Evolutionary conservation across 768 basidiomycete genomes (phyloP), one percentile per base, ranked within the genome.

Genomic region (Russula sp.): DNA sequence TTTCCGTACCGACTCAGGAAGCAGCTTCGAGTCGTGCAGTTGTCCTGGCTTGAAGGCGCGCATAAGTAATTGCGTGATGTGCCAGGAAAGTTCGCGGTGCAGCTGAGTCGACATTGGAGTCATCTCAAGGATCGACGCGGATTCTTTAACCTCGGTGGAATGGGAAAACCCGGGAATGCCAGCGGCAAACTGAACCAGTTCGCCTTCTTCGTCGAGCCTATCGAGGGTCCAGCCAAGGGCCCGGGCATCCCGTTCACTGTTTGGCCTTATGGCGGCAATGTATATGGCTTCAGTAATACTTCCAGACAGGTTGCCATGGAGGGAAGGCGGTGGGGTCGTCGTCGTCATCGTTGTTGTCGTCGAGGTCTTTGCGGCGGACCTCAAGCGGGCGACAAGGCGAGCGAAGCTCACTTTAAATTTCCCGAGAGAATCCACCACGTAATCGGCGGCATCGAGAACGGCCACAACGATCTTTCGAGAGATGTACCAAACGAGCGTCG

Each of bases 181-280:
- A 1, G 51, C 57, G 32, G 36, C 22, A 28, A 64, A 64, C 34
- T 24, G 20, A 18, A 30, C 57, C 20, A 64, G 24, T 20, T 64
- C 57, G 6, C 58, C 28, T 18, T 59, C 57, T 26, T 64, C 63
- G 28, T 49, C 63, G 6, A 53, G 44, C 16, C 22, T 48, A 36
- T 64, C 52, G 20, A 64, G 63, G 1, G 57, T 64, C 63, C 63
- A 64, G 22, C 42, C 40, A 10, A 64, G 26, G 1, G 63, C 58
- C 4, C 52, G 51, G 8, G 63, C 57, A 36, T 48, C 34, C 2
- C 54, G 46, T 14, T 22, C 11, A n/a, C 16, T 20, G 40, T 46
- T 18, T 18, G 11, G n/a, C 18, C 22, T 18, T 18, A 7, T 5
- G 2, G 52, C 63, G 0, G 50, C n/a, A 0, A 8, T 2, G 24